Conservation (phyloP, 2,329 filamentous ascomycete genomes). For the Atkinsonella hypoxylon region DNA sequence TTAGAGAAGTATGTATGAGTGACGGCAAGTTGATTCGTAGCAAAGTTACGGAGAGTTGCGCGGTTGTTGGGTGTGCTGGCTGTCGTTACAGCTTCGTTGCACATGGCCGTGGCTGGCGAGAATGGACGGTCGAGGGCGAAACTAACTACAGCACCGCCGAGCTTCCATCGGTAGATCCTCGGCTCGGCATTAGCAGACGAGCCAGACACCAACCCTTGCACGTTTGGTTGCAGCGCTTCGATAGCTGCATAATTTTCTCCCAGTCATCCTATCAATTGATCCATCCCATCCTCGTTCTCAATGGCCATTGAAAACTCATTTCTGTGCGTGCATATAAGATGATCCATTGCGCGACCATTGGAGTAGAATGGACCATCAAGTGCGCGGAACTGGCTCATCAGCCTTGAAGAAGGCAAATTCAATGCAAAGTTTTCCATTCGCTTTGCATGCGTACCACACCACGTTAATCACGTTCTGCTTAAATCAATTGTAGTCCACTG, state of each 20-base stretch:
- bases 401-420: too few relatives aligned
- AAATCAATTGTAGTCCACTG: neutral
- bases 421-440: too few relatives aligned
- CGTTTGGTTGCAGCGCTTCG: neutral
- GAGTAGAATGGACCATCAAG: too few relatives aligned
- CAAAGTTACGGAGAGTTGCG: neutral
- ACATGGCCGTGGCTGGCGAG: constrained; percentile 22
- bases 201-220: neutral
- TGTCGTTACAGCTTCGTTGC: constrained; percentile 15
- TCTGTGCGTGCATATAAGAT: too few relatives aligned
- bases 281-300: neutral
- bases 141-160: constrained; percentile 10
- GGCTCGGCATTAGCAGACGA: constrained; percentile 5
- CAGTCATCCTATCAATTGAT: too few relatives aligned
- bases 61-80: constrained; percentile 5
- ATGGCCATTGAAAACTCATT: too few relatives aligned
- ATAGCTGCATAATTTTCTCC: neutral
- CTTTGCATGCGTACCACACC: neutral
- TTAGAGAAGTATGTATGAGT: neutral
- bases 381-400: too few relatives aligned
- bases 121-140: constrained; percentile 9
- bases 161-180: constrained; percentile 20
- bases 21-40: neutral
- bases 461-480: too few relatives aligned
- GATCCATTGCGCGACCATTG: too few relatives aligned